A percentile compares a stretch with the other conserved stretches of the same genome.
These are phyloP conservation scores for Pythium phragmiticola DNA, from an alignment of 352 stramenopile genomes.

Conservation along the genomic window DNA sequence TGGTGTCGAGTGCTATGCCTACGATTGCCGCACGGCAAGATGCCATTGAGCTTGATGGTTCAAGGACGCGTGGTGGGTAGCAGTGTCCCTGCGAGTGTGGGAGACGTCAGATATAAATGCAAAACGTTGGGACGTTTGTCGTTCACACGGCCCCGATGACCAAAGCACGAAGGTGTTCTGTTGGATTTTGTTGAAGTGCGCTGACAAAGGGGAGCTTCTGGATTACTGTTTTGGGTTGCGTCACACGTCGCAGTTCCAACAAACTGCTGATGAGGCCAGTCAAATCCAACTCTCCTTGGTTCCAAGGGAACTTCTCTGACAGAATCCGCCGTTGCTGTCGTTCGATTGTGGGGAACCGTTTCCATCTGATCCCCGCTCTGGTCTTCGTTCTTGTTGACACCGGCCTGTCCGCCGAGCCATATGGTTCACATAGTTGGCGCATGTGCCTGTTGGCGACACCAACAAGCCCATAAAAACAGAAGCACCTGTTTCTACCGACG, in stretches of 20 bases:
- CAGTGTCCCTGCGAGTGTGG: neutral
- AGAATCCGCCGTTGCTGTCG: neutral
- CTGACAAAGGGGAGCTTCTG: constrained; percentile 1
- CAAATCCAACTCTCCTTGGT: neutral
- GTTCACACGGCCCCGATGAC: too few species aligned
- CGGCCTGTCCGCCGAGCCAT: neutral
- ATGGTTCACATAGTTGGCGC: neutral
- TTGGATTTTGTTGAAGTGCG: neutral
- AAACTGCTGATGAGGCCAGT: constrained; percentile 4
- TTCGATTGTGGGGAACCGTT: neutral
- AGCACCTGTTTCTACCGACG: constrained; percentile 5
- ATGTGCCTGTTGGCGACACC: constrained; percentile 4
- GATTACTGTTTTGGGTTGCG: neutral
- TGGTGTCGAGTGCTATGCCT: too few species aligned
- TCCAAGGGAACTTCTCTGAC: neutral
- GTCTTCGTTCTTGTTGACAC: neutral
- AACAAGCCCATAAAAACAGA: neutral
- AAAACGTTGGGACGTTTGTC: too few species aligned
- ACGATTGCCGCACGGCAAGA: neutral
- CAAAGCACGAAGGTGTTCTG: too few species aligned
- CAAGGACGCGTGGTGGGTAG: constrained; percentile 12
- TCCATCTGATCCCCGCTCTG: neutral
- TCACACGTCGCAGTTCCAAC: constrained; percentile 7
- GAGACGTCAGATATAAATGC: too few species aligned
- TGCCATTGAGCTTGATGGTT: constrained; percentile 2